A percentile compares a stretch with the other conserved stretches of the same genome.
Evolutionary conservation across 345 rosid species (phyloP).

Genomic region (Clarkia xantiana): DNA sequence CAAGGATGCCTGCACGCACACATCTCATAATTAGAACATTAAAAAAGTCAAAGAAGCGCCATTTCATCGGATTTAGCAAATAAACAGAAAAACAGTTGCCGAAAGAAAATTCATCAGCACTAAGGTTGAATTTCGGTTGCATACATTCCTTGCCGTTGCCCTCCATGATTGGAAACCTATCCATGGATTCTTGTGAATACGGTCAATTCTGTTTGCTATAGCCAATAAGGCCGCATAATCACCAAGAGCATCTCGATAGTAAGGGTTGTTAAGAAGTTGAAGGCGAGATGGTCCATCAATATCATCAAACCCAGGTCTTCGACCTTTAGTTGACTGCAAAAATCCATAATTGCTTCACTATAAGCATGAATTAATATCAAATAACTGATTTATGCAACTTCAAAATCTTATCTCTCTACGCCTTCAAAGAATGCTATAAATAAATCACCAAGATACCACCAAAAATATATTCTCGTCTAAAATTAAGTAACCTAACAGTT

Average conservation of each 20-base stretch:
- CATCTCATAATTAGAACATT: too few species aligned
- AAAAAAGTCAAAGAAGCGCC: too few species aligned
- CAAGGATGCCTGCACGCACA: slow-evolving; percentile 52
- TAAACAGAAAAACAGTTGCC: not conserved
- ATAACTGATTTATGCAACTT: too few species aligned
- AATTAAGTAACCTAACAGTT: too few species aligned
- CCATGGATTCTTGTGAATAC: slow-evolving; percentile 85
- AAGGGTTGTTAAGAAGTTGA: slow-evolving; percentile 55
- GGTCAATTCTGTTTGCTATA: slow-evolving; percentile 71
- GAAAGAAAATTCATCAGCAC: not conserved
- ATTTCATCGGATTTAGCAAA: too few species aligned
- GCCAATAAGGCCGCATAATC: slow-evolving; percentile 90
- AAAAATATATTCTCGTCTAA: too few species aligned
- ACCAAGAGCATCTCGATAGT: slow-evolving; percentile 76
- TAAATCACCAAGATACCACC: too few species aligned
- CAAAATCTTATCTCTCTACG: too few species aligned
- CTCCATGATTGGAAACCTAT: slow-evolving; percentile 99
- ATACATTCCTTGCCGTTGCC: slow-evolving; percentile 82
- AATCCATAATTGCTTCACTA: too few species aligned
- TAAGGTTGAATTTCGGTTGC: not conserved
- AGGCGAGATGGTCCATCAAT: slow-evolving; percentile 81
- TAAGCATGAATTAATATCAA: not conserved
- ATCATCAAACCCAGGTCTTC: slow-evolving; percentile 78
- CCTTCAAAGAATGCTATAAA: too few species aligned
- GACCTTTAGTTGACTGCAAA: slow-evolving; percentile 72